These are phyloP conservation scores for Euclidium syriacum DNA, from an alignment of 345 rosid species.

Conservation along the genomic window DNA sequence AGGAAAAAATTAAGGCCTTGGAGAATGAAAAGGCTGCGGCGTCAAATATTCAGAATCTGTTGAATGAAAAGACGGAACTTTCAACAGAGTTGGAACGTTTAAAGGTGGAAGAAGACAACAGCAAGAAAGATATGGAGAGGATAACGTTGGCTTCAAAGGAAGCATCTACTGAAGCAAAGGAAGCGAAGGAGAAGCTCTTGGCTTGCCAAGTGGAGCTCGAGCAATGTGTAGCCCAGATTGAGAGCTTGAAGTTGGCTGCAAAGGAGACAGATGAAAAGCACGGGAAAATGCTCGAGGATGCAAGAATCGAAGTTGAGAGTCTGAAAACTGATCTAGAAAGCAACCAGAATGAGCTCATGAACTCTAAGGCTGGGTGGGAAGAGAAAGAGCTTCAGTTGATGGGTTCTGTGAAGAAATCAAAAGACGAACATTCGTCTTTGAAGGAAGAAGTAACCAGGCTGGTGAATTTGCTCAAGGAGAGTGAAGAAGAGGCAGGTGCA, in stretches of 20 bases:
- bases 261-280: slow-evolving; percentile 63
- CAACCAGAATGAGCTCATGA: slow-evolving; percentile 40
- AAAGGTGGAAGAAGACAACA: slow-evolving; percentile 71
- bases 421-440: slow-evolving; percentile 50
- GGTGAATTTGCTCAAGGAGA: slow-evolving; percentile 49
- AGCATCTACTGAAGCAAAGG: slow-evolving; percentile 73
- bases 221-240: slow-evolving; percentile 47
- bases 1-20: slow-evolving; percentile 61
- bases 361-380: slow-evolving; percentile 64
- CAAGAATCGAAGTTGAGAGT: slow-evolving; percentile 49
- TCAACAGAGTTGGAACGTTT: slow-evolving; percentile 51
- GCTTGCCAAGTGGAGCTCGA: slow-evolving; percentile 56
- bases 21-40: slow-evolving; percentile 67
- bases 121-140: slow-evolving; percentile 81
- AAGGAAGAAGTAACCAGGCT: slow-evolving; percentile 55
- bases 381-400: slow-evolving; percentile 52
- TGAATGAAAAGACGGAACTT: slow-evolving; percentile 65
- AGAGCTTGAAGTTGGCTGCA: slow-evolving; percentile 52
- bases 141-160: slow-evolving; percentile 74
- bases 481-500: slow-evolving; percentile 55
- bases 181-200: slow-evolving; percentile 62
- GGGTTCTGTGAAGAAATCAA: slow-evolving; percentile 47
- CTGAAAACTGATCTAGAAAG: slow-evolving; percentile 38
- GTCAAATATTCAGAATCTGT: slow-evolving; percentile 51
- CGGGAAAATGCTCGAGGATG: slow-evolving; percentile 56